A percentile compares a stretch with the other conserved stretches of the same genome.
These are phyloP conservation scores for Aspergillus transmontanensis DNA, from an alignment of 2,329 filamentous ascomycete species.

Conservation along the genomic window DNA sequence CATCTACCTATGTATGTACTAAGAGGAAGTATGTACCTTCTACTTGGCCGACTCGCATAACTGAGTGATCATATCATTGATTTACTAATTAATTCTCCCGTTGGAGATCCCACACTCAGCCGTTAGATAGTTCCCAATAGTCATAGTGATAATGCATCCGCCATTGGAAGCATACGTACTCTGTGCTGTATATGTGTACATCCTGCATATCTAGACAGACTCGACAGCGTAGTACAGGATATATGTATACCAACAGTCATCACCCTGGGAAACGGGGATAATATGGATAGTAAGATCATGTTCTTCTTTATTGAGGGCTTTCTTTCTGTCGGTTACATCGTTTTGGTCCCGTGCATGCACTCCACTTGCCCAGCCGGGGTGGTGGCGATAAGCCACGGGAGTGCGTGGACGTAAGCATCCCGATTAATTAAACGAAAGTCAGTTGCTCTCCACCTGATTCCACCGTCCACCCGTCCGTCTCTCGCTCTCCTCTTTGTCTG, in stretches of 20 bases:
- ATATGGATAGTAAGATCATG: too few species aligned
- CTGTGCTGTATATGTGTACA: background rate
- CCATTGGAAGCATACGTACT: background rate
- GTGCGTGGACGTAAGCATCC: conserved; percentile 11
- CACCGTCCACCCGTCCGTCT: background rate
- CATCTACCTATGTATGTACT: background rate
- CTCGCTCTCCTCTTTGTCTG: background rate
- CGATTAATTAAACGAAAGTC: conserved; percentile 6
- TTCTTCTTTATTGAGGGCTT: background rate
- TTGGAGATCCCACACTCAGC: background rate
- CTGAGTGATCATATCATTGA: background rate
- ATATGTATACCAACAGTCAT: background rate
- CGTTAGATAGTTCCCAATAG: background rate
- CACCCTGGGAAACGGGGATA: too few species aligned
- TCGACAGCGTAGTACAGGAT: background rate
- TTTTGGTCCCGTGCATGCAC: conserved; percentile 3
- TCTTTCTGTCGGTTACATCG: background rate
- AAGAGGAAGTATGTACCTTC: too few species aligned
- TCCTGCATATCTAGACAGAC: background rate
- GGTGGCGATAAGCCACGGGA: conserved; percentile 9
- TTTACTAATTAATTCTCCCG: background rate
- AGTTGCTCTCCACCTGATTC: background rate
- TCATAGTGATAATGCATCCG: background rate
- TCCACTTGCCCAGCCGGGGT: background rate
- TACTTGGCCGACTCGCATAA: background rate